Conservation (phyloP, 805 yeast species). For the Debaryomyces hansenii region DNA sequence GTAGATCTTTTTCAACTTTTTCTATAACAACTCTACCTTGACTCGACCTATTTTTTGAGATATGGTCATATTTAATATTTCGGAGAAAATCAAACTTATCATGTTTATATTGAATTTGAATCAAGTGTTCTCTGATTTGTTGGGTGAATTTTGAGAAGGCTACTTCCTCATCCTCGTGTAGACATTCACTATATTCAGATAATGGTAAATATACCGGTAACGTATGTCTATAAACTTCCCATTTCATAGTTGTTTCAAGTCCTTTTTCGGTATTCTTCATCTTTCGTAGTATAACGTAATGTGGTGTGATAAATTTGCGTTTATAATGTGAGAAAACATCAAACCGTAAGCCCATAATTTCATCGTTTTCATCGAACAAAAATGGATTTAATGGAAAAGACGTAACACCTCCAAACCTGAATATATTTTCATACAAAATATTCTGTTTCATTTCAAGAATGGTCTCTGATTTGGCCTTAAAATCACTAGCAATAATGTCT, state of each 20-base stretch:
- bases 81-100: slow-evolving; percentile 23
- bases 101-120: slow-evolving; percentile 29
- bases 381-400: slow-evolving; percentile 48
- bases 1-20: slow-evolving; percentile 23
- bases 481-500: slow-evolving; percentile 1
- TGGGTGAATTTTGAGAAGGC: slow-evolving; percentile 16
- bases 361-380: slow-evolving; percentile 25
- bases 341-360: slow-evolving; percentile 50
- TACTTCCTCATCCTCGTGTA: slow-evolving; percentile 18
- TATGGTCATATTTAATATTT: slow-evolving; percentile 9
- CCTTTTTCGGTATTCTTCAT: slow-evolving; percentile 5
- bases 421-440: slow-evolving; percentile 46
- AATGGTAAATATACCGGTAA: slow-evolving; percentile 33
- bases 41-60: slow-evolving; percentile 3
- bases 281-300: slow-evolving; percentile 45
- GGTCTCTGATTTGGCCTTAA: slow-evolving; percentile 3
- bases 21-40: slow-evolving; percentile 8
- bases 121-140: slow-evolving; percentile 20
- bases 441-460: slow-evolving; percentile 22
- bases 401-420: slow-evolving; percentile 50
- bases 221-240: slow-evolving; percentile 38
- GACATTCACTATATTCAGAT: slow-evolving; percentile 10
- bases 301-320: slow-evolving; percentile 38
- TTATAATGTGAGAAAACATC: slow-evolving; percentile 34
- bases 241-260: slow-evolving; percentile 8